Evolutionary conservation across 805 yeast species (phyloP).

Genomic region (Candida sakaeoensis): DNA sequence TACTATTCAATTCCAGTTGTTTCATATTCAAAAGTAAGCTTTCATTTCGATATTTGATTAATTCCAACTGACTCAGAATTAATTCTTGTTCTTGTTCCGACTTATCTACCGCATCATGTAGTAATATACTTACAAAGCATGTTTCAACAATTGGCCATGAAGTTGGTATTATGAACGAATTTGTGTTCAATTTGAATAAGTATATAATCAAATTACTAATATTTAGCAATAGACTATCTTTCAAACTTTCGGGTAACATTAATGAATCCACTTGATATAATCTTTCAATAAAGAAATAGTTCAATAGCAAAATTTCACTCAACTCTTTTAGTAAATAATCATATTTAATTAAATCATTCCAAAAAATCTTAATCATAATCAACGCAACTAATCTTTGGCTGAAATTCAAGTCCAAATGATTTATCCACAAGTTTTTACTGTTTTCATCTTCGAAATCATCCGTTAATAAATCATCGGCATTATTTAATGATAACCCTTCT

Average conservation of each 20-base stretch:
- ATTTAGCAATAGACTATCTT: slow-evolving; percentile 25
- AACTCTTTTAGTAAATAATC: slow-evolving; percentile 63
- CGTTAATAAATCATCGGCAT: slow-evolving; percentile 19
- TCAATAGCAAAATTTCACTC: slow-evolving; percentile 55
- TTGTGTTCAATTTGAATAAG: slow-evolving; percentile 48
- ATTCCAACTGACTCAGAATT: slow-evolving; percentile 47
- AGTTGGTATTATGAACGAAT: slow-evolving; percentile 60
- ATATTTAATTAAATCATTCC: slow-evolving; percentile 58
- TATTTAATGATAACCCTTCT: slow-evolving; percentile 30
- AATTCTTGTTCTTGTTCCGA: slow-evolving; percentile 26
- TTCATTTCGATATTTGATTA: slow-evolving; percentile 66
- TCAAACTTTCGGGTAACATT: slow-evolving; percentile 15
- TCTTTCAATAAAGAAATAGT: slow-evolving; percentile 38
- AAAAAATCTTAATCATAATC: slow-evolving; percentile 60
- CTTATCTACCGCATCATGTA: slow-evolving; percentile 13
- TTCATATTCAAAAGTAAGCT: slow-evolving; percentile 56
- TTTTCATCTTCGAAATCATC: slow-evolving; percentile 8
- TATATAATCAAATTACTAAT: slow-evolving; percentile 31
- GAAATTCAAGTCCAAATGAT: slow-evolving; percentile 24
- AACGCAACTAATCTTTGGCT: slow-evolving; percentile 34
- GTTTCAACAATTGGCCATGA: slow-evolving; percentile 57
- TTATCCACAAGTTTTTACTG: slow-evolving; percentile 7
- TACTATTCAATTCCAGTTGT: neutral
- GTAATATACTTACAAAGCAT: slow-evolving; percentile 39
- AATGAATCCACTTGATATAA: slow-evolving; percentile 12